Evolutionary conservation across 106 monocot species (phyloP).

Genomic region (Amphibolis antarctica): DNA sequence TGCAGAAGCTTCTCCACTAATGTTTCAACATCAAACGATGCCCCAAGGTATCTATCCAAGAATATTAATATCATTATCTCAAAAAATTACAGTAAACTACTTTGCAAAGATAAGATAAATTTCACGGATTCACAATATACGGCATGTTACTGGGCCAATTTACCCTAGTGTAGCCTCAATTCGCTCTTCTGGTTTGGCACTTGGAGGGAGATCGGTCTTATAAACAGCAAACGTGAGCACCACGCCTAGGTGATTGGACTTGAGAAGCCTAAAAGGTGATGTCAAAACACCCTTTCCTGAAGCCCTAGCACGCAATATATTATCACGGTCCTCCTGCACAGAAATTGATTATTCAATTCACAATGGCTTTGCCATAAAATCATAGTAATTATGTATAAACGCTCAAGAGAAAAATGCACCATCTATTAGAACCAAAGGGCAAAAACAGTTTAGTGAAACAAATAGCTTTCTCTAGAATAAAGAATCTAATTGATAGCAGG

Average conservation of each 20-base stretch:
- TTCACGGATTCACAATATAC: background rate
- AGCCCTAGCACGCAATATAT: constrained; percentile 63
- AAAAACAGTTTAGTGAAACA: no score
- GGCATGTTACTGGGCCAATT: constrained; percentile 2
- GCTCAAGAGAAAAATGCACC: no score
- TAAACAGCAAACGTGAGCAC: constrained; percentile 82
- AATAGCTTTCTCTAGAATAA: no score
- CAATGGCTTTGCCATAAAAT: no score
- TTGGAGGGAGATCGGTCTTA: constrained; percentile 42
- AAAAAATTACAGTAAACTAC: background rate
- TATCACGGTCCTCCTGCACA: constrained; percentile 63
- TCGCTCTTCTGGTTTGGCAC: constrained; percentile 44
- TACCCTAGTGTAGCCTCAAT: constrained; percentile 63
- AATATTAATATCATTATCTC: background rate
- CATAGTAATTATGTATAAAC: no score
- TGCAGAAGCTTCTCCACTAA: constrained; percentile 78
- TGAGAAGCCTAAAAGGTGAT: constrained; percentile 71
- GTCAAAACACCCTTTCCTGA: constrained; percentile 80
- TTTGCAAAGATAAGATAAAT: background rate
- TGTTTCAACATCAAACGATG: constrained; percentile 81
- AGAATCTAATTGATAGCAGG: no score
- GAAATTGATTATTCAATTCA: background rate
- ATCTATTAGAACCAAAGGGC: no score
- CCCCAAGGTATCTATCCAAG: constrained; percentile 66
- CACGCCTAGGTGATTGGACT: constrained; percentile 75